Evolutionary conservation across 352 stramenopile species (phyloP).

Genomic region (Globisporangium ultimum): DNA sequence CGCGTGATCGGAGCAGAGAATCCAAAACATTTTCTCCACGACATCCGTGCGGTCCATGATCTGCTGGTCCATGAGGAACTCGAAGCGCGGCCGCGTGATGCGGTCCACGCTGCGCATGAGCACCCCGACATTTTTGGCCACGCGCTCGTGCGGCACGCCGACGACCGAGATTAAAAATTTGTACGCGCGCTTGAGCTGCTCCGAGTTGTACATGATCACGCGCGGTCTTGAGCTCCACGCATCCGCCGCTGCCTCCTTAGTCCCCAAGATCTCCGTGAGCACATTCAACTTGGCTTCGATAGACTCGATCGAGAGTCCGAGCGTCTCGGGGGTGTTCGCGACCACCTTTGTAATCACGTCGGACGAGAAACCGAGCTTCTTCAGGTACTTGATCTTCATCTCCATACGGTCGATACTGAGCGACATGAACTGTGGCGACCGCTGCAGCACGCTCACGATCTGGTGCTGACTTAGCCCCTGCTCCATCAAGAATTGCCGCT

Average conservation of each 20-base stretch:
- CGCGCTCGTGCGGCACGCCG: conserved; percentile 26
- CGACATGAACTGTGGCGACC: conserved; percentile 37
- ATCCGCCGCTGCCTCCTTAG: conserved; percentile 9
- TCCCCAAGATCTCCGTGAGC: conserved; percentile 41
- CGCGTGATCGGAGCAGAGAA: conserved; percentile 21
- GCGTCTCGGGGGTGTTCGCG: conserved; percentile 31
- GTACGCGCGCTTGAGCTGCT: conserved; percentile 33
- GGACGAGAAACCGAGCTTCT: conserved; percentile 24
- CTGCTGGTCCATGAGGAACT: conserved; percentile 27
- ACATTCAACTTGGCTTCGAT: conserved; percentile 40
- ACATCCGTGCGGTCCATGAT: conserved; percentile 8
- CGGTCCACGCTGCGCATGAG: conserved; percentile 41
- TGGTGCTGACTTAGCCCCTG: conserved; percentile 31
- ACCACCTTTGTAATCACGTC: conserved; percentile 33
- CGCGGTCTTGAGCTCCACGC: conserved; percentile 26
- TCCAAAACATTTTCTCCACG: conserved; percentile 27
- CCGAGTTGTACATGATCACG: conserved; percentile 54
- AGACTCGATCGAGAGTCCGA: conserved; percentile 28
- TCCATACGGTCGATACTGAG: conserved; percentile 31
- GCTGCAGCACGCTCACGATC: conserved; percentile 37
- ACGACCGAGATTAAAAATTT: conserved; percentile 31
- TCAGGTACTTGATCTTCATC: conserved; percentile 26
- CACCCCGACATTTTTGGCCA: conserved; percentile 25
- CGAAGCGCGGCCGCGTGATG: conserved; percentile 39
- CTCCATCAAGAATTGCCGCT: conserved; percentile 31